Percentiles rank a stretch among this genome's conserved stretches.
Conservation (phyloP, 306 rosid species). For the Cicer yamashitae region DNA sequence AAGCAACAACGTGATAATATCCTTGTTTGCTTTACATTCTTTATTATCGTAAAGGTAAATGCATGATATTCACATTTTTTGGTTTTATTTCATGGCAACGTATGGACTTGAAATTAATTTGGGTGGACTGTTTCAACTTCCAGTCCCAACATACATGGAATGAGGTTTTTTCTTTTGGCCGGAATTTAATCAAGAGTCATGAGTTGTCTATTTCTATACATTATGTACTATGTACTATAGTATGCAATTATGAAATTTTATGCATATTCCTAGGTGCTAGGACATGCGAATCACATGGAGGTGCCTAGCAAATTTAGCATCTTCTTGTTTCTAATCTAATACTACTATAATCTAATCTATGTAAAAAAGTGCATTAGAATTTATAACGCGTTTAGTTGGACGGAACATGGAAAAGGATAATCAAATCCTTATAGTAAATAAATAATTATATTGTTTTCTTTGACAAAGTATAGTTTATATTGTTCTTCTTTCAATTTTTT, state of each 20-base stretch:
- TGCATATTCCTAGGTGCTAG: too few relatives aligned
- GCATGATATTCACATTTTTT: slow-evolving; percentile 38
- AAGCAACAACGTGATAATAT: slow-evolving; percentile 19
- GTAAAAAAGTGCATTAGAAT: not conserved
- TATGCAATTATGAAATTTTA: not conserved
- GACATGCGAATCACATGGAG: slow-evolving; percentile 31
- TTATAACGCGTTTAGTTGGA: slow-evolving; percentile 34
- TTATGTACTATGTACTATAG: too few relatives aligned
- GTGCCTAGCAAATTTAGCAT: not conserved
- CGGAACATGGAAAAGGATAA: slow-evolving; percentile 35
- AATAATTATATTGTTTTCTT: not conserved
- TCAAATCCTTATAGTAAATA: not conserved
- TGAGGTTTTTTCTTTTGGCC: slow-evolving; percentile 18
- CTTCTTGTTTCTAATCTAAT: not conserved
- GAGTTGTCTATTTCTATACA: not conserved
- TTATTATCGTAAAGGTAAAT: not conserved
- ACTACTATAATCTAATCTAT: not conserved
- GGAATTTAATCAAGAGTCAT: slow-evolving; percentile 15
- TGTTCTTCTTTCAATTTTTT: not conserved
- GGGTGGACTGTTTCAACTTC: slow-evolving; percentile 17
- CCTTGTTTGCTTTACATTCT: not conserved
- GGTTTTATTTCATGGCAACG: slow-evolving; percentile 12
- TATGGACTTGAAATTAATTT: slow-evolving; percentile 33
- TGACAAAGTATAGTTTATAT: not conserved
- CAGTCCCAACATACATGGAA: not conserved